Base-by-base conservation (phyloP, 192 early-diverging fungal species). In the Umbelopsis sp. region DNA sequence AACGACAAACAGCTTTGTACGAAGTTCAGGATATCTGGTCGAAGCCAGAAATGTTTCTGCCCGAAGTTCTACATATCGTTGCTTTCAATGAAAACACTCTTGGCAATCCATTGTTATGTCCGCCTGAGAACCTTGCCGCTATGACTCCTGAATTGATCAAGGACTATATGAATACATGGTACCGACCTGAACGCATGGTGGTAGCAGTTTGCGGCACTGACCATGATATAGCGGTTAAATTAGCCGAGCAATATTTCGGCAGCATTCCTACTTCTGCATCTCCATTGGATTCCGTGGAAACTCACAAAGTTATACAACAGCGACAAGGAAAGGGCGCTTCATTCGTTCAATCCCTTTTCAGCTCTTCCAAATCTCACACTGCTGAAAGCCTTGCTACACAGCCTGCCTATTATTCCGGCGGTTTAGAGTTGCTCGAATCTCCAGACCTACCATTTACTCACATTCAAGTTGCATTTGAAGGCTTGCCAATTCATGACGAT, bases 381-480 rank as follows among this genome's bases (percentile, higher is more conserved):
- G 45, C 77, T 20, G 71, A 70, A 8, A 66, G 59, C 1, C 73
- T 84, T 0, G 85, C 88, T 14, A 76, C 74, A 3, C 80, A 82
- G 49, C 70, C 77, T 38, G 82, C 92, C 9, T 75, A 85, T 45
- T 99, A 99, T 74, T 93, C 90, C 3, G 97, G 97, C 51, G 96
- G 96, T 5, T 89, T 82, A 9, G 80, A 86, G 36, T 80, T 96
- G 54, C 81, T 93, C 21, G 84, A 91, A 70, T 90, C 92, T 45
- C 87, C 88, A 25, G 84, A 87, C 22, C 73, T 81, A 54, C 88
- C 90, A 1, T 86, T 95, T 66, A 95, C 93, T 3, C 95, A 99
- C 78, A 84, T 98, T 45, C 90, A 97, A 78, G 78, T 97, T 45
- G 96, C 93, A 0, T 98, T 97, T 77, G 93, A 95, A 79, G 91